Percentiles rank a stretch among this genome's conserved stretches.
Evolutionary conservation across 768 basidiomycete genomes (phyloP).

Genomic region (Terana coerulea): DNA sequence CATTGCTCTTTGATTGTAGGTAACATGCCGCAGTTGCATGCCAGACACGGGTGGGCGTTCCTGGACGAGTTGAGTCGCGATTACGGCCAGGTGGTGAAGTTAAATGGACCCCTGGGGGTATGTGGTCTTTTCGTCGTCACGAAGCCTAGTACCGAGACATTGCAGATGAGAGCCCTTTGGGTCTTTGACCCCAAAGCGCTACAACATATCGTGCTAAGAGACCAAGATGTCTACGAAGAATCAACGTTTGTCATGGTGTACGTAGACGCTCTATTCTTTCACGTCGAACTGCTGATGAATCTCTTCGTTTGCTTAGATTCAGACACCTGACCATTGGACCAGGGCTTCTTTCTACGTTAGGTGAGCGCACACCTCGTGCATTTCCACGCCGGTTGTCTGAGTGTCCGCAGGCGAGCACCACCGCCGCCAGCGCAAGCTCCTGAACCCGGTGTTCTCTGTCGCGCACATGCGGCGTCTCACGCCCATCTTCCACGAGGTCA

Average conservation of each 20-base stretch:
- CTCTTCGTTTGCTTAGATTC: neutral
- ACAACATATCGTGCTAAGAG: slow-evolving; percentile 21
- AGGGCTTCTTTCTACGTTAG: slow-evolving; percentile 9
- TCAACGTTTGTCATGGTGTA: slow-evolving; percentile 12
- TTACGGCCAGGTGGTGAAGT: slow-evolving; percentile 9
- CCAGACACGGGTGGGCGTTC: slow-evolving; percentile 5
- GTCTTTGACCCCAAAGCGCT: slow-evolving; percentile 22
- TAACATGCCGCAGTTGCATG: neutral
- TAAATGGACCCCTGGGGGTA: slow-evolving; percentile 9
- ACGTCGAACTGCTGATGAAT: neutral
- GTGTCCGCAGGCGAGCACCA: slow-evolving; percentile 9
- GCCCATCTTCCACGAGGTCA: slow-evolving; percentile 16
- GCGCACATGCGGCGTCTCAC: slow-evolving; percentile 18
- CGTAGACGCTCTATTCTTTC: neutral
- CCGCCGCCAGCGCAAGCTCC: slow-evolving; percentile 11
- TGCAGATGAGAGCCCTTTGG: slow-evolving; percentile 20
- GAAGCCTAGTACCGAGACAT: neutral
- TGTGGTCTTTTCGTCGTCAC: neutral
- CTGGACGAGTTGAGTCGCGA: neutral
- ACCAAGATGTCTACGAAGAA: slow-evolving; percentile 24
- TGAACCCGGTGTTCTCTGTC: slow-evolving; percentile 17
- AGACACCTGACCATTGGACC: slow-evolving; percentile 1
- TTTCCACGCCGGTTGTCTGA: neutral
- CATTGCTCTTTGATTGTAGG: too few species aligned
- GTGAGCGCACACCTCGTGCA: neutral